Evolutionary conservation across 805 yeast genomes (phyloP), one percentile per base, ranked within the genome.

Genomic region (Peterozyma toletana): DNA sequence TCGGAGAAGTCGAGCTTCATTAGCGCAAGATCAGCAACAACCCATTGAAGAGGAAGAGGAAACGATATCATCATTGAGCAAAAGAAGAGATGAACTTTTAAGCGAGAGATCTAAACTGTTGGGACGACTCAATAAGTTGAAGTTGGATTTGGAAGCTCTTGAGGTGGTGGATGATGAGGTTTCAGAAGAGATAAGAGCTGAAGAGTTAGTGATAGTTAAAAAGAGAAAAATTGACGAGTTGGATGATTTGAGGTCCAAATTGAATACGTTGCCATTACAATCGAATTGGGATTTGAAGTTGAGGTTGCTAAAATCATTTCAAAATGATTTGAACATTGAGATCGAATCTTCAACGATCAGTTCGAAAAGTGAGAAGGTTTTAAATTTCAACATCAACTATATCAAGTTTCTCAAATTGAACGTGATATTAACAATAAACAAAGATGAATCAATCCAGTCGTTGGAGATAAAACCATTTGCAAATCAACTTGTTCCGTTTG

Each of bases 181-280:
- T 6, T 2, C 2, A 6, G 33, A 14, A 21, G 21, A 29, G 10
- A 17, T 2, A 4, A 11, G 21, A 2, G 27, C 38, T 7, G 35
- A 14, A 9, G 38, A 35, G 11, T 11, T 27, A 15, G 18, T 35
- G 7, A 38, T 29, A 16, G 11, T 40, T 11, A n/a, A 15, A 13
- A 38, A 27, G 34, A 37, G 30, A 5, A 17, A 29, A 11, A 33
- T 35, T 21, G 37, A 43, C 13, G 42, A 43, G 29, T 36, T 43
- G 34, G 29, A 38, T 11, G 33, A 35, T 11, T 43, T 43, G 40
- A 35, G 46, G 30, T 21, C 29, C 11, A 6, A 43, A 11, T 40
- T 44, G 41, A 44, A 62, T 5, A 52, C 49, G 29, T 44, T 62
- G 11, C 67, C 67, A 1, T 53, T 59, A 1, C 34, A 57, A 5